phyloP scores from a whole-genome alignment of 75 land plant genomes.

The Ceratopteris richardii region DNA sequence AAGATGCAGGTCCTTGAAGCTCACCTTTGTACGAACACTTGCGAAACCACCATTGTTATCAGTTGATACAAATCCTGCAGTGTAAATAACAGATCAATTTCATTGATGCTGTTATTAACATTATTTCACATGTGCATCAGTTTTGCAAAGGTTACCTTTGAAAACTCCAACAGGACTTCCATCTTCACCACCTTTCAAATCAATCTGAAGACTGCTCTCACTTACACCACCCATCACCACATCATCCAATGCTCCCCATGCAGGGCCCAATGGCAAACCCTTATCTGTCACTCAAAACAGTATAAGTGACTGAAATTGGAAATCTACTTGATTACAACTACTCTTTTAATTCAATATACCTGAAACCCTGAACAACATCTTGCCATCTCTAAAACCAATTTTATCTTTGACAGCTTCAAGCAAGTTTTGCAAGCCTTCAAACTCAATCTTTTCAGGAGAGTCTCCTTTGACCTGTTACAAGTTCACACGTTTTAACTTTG shows the following conservation, averaged over 20 bases:
- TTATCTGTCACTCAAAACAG: slow-evolving; percentile 21
- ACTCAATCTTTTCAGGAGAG: slow-evolving; percentile 92
- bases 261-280: slow-evolving; percentile 37
- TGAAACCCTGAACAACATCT: slow-evolving; percentile 56
- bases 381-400: slow-evolving; percentile 60
- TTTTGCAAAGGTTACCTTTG: slow-evolving; percentile 41
- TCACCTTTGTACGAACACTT: slow-evolving; percentile 83
- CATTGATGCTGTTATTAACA: too few relatives aligned
- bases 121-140: too few relatives aligned
- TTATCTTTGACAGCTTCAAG: slow-evolving; percentile 56
- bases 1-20: too few relatives aligned
- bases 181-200: slow-evolving; percentile 53
- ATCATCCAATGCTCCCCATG: slow-evolving; percentile 98
- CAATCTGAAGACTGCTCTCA: slow-evolving; percentile 73
- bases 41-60: slow-evolving; percentile 97
- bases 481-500: too few relatives aligned
- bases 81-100: not conserved
- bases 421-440: slow-evolving; percentile 72
- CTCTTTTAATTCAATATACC: slow-evolving; percentile 24
- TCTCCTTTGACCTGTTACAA: slow-evolving; percentile 90
- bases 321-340: not conserved
- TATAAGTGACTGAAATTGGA: slow-evolving; percentile 1
- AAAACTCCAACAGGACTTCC: slow-evolving; percentile 77
- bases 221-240: slow-evolving; percentile 99
- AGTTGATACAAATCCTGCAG: slow-evolving; percentile 86